Evolutionary conservation across 768 basidiomycete genomes (phyloP), one percentile per base, ranked within the genome.

Genomic region (Trametes meyenii): DNA sequence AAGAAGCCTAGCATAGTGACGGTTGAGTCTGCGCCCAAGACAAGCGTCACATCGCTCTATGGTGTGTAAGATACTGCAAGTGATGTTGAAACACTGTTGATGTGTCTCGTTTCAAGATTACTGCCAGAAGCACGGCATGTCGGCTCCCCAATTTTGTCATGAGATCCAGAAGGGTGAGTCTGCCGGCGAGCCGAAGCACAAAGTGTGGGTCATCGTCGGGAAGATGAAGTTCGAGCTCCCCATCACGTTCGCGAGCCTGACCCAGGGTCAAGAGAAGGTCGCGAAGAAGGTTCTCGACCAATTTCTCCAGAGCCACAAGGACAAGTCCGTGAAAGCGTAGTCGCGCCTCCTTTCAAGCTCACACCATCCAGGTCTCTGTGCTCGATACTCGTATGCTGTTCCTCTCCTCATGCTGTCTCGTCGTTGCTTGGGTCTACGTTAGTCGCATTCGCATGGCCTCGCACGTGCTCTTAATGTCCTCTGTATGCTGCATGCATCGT

Each of bases 131-230:
- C 49, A 54, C 26, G 61, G 56, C 11, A 54, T 62, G 36, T 64
- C 71, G 3, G 64, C 50, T 11, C 81, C 81, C 0, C 67, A 68
- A 59, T 77, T 81, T 55, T 69, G 73, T 46, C 65, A 76, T 50
- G 69, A 73, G 63, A 55, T 58, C 29, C 63, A 71, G 16, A 53
- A 70, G 42, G 49, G 36, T 29, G 67, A 68, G 51, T 38, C 44
- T 38, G 68, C 67, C 16, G 73, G 69, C 46, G 61, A 62, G 40
- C 68, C 66, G 26, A 73, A 68, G 55, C 77, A 74, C 55, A 77
- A 74, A 36, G 79, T 80, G 5, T 83, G 81, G 81, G 76, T 81
- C n/a, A 72, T 79, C 58, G 75, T 81, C 43, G 79, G 77, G 17
- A 73, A 72, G 36, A 78, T 79, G 46, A 74, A 76, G 23, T 75